A percentile compares a stretch with the other conserved stretches of the same genome.
Conservation (phyloP, 2,329 filamentous ascomycete species). For the Penicillium janthinellum region DNA sequence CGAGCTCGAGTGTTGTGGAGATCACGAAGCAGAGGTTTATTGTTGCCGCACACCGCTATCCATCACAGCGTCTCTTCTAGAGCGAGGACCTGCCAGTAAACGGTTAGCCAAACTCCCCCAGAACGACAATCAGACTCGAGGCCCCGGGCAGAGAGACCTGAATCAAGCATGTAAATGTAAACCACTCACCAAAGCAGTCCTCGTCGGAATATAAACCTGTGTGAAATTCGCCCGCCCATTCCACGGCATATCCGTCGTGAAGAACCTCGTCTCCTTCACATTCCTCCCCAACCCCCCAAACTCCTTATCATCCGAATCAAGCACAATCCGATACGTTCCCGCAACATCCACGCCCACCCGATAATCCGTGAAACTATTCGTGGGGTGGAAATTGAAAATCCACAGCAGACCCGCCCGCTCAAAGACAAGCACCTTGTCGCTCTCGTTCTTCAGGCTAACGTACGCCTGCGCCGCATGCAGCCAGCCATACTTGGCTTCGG, state of each 20-base stretch:
- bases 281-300: slow-evolving; percentile 81
- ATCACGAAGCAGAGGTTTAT: slow-evolving; percentile 3
- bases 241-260: slow-evolving; percentile 88
- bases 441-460: slow-evolving; percentile 89
- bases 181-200: slow-evolving; percentile 73
- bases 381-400: slow-evolving; percentile 94
- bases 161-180: no score
- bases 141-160: no score
- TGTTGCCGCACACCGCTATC: background rate
- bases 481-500: slow-evolving; percentile 90
- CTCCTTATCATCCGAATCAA: slow-evolving; percentile 75
- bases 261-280: slow-evolving; percentile 80
- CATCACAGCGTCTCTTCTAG: slow-evolving; percentile 48
- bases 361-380: slow-evolving; percentile 85
- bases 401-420: slow-evolving; percentile 88
- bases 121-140: background rate
- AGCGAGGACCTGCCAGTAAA: slow-evolving; percentile 51
- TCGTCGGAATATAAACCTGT: slow-evolving; percentile 84
- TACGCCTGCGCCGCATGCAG: slow-evolving; percentile 82
- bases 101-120: background rate
- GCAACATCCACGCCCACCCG: slow-evolving; percentile 81
- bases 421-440: slow-evolving; percentile 93
- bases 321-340: slow-evolving; percentile 83
- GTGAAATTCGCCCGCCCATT: slow-evolving; percentile 87
- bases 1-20: slow-evolving; percentile 8